A percentile compares a stretch with the other conserved stretches of the same genome.
phyloP scores from a whole-genome alignment of 345 rosid species.

The Murraya paniculata region DNA sequence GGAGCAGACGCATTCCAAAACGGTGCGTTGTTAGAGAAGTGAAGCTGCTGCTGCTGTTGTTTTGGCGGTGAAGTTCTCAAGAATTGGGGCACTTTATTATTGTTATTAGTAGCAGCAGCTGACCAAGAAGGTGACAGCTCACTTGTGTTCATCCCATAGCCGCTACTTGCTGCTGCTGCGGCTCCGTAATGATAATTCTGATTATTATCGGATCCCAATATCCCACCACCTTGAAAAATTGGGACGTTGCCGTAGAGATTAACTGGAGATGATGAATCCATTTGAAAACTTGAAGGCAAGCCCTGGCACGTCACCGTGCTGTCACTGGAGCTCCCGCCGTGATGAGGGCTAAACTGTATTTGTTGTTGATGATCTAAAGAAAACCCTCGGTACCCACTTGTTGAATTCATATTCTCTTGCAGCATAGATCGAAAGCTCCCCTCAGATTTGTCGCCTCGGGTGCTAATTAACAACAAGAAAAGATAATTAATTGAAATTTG shows the following conservation, averaged over 20 bases:
- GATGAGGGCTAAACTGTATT: conserved; percentile 53
- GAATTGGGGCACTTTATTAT: conserved; percentile 50
- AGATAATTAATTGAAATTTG: too few relatives aligned
- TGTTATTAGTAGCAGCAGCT: not conserved
- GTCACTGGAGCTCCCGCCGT: conserved; percentile 49
- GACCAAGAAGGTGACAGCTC: conserved; percentile 55
- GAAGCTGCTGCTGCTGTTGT: conserved; percentile 48
- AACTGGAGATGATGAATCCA: conserved; percentile 43
- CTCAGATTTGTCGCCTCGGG: conserved; percentile 64
- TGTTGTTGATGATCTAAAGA: conserved; percentile 44
- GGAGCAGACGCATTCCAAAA: conserved; percentile 77
- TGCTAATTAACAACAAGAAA: conserved; percentile 21
- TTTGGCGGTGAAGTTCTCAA: conserved; percentile 64
- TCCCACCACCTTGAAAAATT: conserved; percentile 41
- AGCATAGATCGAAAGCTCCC: conserved; percentile 63
- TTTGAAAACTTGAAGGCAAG: conserved; percentile 39
- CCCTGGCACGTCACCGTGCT: conserved; percentile 63
- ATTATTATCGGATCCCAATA: conserved; percentile 39
- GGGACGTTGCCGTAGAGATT: conserved; percentile 42
- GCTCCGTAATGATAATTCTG: conserved; percentile 14
- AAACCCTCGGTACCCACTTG: conserved; percentile 34
- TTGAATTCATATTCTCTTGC: conserved; percentile 65
- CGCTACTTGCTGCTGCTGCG: not conserved
- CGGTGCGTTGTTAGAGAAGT: conserved; percentile 87
- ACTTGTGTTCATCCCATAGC: conserved; percentile 12